Base-by-base conservation (phyloP, 2,329 filamentous ascomycete species). In the Coniochaeta prunicola region DNA sequence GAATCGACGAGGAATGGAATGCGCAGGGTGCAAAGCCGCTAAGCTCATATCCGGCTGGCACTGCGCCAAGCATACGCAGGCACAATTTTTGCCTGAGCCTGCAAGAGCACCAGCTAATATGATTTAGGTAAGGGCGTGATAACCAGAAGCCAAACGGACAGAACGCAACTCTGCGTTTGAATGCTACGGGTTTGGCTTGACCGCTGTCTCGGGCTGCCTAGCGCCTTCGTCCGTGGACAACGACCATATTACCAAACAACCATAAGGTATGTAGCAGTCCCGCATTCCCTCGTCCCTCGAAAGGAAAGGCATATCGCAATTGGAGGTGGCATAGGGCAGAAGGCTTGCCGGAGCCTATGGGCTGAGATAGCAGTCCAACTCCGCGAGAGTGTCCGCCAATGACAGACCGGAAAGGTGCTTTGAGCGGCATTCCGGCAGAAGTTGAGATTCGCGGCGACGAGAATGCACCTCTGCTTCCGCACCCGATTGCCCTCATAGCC, bases 81-180 rank as follows among this genome's bases (percentile, higher is more conserved):
- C 24, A 56, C 54, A 30, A 21, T 1, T 56, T 53, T 53, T 40
- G 7, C 53, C 53, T 34, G 7, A 56, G 15, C 38, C 38, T 42
- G 38, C 21, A 48, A 17, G 3, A 8, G 26, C 30, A 21, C 45
- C 45, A 50, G 19, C 45, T 50, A 33, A 34, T 55, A 33, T 8
- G 5, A 10, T 42, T 13, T 34, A 12, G 30, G 53, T 31, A 55
- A 50, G 40, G 40, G 50, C n/a, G 26, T 42, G 36, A 33, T 42
- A 42, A 38, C 13, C 19, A 56, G 26, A 56, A 42, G 15, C 21
- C 54, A 40, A 56, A 36, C 33, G 54, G 36, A 42, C 17, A 56
- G 54, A 56, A 21, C 36, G 54, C 53, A 55, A 55, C 53, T 55
- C n/a, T 55, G 53, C 53, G 53, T 55, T 54, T 33, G 53, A 21